phyloP scores from a whole-genome alignment of 2,329 filamentous ascomycete genomes.

The Neofusicoccum parvum region DNA sequence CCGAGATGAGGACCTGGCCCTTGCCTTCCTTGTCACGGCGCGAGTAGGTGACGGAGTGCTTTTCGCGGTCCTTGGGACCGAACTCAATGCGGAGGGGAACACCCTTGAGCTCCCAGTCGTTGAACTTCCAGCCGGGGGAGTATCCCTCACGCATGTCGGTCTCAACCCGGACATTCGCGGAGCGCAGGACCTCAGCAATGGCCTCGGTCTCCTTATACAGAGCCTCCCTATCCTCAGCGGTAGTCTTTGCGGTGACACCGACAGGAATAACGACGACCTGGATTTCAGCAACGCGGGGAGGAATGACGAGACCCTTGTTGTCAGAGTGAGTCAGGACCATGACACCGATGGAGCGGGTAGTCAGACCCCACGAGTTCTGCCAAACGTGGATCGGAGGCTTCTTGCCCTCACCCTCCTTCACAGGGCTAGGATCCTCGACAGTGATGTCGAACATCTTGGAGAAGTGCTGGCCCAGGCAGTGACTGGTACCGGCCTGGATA shows the following conservation, averaged over 20 bases:
- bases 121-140: constrained; percentile 96
- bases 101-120: constrained; percentile 97
- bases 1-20: constrained; percentile 67
- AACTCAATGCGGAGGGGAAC: constrained; percentile 93
- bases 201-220: constrained; percentile 76
- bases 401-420: constrained; percentile 69
- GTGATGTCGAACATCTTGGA: constrained; percentile 99
- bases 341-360: constrained; percentile 94
- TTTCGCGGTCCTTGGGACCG: constrained; percentile 89
- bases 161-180: constrained; percentile 74
- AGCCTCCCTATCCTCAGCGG: constrained; percentile 72
- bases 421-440: constrained; percentile 78
- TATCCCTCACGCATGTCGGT: constrained; percentile 87
- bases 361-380: constrained; percentile 99
- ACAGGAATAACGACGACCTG: constrained; percentile 90
- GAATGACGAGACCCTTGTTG: constrained; percentile 91
- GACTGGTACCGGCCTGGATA: constrained; percentile 94
- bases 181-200: constrained; percentile 69
- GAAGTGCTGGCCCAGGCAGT: constrained; percentile 96
- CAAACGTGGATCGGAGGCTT: constrained; percentile 74
- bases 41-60: constrained; percentile 79
- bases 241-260: constrained; percentile 78
- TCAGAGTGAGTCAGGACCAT: constrained; percentile 99
- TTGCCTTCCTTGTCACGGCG: constrained; percentile 78
- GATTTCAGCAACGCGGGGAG: constrained; percentile 82